Percentiles rank a stretch among this genome's conserved stretches.
These are phyloP conservation scores for Sugiyamaella chiloensis DNA, from an alignment of 805 yeast species.

Conservation along the genomic window DNA sequence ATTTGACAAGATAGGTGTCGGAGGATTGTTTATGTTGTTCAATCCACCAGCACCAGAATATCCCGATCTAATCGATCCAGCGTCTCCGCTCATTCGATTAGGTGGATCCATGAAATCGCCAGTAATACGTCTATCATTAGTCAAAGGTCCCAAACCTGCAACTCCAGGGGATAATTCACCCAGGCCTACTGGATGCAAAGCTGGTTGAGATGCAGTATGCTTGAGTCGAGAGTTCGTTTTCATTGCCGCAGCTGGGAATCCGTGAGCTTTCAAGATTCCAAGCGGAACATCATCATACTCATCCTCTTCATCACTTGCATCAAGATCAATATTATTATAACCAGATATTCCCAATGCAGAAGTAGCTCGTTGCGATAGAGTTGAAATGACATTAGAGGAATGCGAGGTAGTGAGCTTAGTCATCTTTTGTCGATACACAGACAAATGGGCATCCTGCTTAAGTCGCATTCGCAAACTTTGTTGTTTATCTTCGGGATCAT, in stretches of 20 bases:
- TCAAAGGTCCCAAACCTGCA: too few species aligned
- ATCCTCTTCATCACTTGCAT: slow-evolving; percentile 34
- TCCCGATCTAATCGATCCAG: slow-evolving; percentile 18
- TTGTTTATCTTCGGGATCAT: slow-evolving; percentile 23
- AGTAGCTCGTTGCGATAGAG: slow-evolving; percentile 11
- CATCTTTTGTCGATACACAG: slow-evolving; percentile 42
- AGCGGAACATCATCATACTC: slow-evolving; percentile 40
- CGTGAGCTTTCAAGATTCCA: slow-evolving; percentile 39
- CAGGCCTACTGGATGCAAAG: too few species aligned
- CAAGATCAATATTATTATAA: slow-evolving; percentile 16
- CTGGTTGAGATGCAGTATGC: slow-evolving; percentile 20
- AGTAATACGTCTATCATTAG: neutral
- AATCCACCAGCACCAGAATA: slow-evolving; percentile 10
- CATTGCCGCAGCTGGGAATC: slow-evolving; percentile 30
- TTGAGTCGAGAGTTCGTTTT: slow-evolving; percentile 12
- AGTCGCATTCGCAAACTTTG: slow-evolving; percentile 30
- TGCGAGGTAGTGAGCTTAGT: slow-evolving; percentile 35
- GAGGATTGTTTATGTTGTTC: slow-evolving; percentile 1
- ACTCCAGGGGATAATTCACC: too few species aligned
- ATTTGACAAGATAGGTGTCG: neutral
- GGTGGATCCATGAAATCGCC: neutral
- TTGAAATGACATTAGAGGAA: slow-evolving; percentile 16
- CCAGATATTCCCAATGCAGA: slow-evolving; percentile 4
- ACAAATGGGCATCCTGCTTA: slow-evolving; percentile 39
- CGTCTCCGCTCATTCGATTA: slow-evolving; percentile 11